A percentile compares a stretch with the other conserved stretches of the same genome.
These are phyloP conservation scores for Penicillium lagena DNA, from an alignment of 495 filamentous ascomycete species.

Conservation along the genomic window DNA sequence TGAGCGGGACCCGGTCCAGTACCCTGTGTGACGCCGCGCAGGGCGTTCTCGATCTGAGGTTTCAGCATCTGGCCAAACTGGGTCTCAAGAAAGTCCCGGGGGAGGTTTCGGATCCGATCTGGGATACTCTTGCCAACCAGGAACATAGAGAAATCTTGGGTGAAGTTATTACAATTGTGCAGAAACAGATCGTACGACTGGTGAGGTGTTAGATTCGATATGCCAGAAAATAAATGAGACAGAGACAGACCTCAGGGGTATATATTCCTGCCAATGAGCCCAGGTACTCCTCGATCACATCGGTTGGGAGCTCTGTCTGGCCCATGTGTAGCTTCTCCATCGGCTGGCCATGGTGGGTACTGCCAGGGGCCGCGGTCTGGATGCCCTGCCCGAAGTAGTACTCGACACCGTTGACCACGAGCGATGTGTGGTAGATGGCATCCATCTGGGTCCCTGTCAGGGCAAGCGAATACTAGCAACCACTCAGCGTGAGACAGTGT, in stretches of 20 bases:
- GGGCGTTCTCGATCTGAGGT: constrained; percentile 69
- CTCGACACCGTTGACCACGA: constrained; percentile 73
- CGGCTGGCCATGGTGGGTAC: constrained; percentile 78
- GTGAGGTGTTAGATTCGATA: background rate
- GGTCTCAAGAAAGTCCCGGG: constrained; percentile 78
- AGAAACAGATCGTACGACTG: constrained; percentile 83
- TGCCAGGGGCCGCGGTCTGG: constrained; percentile 70
- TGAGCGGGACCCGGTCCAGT: constrained; percentile 24
- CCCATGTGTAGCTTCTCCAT: constrained; percentile 73
- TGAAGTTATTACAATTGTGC: constrained; percentile 99
- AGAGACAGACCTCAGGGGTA: constrained; percentile 58
- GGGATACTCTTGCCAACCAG: constrained; percentile 87
- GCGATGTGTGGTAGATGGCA: constrained; percentile 86
- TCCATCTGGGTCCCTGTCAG: constrained; percentile 69
- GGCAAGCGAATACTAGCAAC: constrained; percentile 39
- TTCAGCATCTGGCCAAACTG: constrained; percentile 88
- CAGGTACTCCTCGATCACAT: constrained; percentile 84
- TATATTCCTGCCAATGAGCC: constrained; percentile 78
- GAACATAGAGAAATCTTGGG: constrained; percentile 88
- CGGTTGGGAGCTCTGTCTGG: constrained; percentile 68
- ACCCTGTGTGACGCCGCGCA: constrained; percentile 60
- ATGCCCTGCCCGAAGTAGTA: constrained; percentile 74
- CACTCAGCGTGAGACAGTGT: constrained; percentile 5
- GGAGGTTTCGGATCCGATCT: constrained; percentile 79
- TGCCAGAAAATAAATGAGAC: background rate